Evolutionary conservation across 768 basidiomycete species (phyloP).

Genomic region (Trametes punicea): DNA sequence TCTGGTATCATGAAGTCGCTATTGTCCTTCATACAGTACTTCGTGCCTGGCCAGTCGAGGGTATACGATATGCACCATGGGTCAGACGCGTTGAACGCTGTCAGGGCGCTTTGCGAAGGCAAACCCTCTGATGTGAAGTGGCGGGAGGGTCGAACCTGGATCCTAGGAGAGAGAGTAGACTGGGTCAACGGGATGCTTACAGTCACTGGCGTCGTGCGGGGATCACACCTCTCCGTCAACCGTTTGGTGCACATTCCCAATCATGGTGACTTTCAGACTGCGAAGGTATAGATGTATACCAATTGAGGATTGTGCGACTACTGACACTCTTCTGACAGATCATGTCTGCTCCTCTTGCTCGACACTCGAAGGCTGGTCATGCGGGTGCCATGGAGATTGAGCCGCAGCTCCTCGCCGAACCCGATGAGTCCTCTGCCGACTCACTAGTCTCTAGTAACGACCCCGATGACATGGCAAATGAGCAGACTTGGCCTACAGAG

Average conservation of each 20-base stretch:
- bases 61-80: constrained; percentile 68
- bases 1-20: constrained; percentile 78
- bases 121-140: constrained; percentile 76
- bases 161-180: constrained; percentile 64
- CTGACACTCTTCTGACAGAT: constrained; percentile 46
- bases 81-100: constrained; percentile 66
- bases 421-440: constrained; percentile 64
- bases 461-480: constrained; percentile 86
- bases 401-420: constrained; percentile 60
- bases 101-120: constrained; percentile 82
- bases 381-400: constrained; percentile 64
- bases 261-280: constrained; percentile 84
- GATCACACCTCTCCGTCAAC: constrained; percentile 72
- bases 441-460: constrained; percentile 85
- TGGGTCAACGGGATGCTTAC: constrained; percentile 66
- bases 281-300: constrained; percentile 51
- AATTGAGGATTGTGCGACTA: too few species aligned
- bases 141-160: constrained; percentile 76
- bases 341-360: constrained; percentile 54
- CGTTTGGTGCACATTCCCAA: constrained; percentile 85
- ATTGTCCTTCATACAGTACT: constrained; percentile 92
- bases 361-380: constrained; percentile 35
- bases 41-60: constrained; percentile 77
- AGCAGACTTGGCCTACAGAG: constrained; percentile 98
- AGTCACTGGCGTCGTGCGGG: constrained; percentile 85